These are phyloP conservation scores for Didymella glomerata DNA, from an alignment of 2,329 filamentous ascomycete genomes.

Conservation along the genomic window DNA sequence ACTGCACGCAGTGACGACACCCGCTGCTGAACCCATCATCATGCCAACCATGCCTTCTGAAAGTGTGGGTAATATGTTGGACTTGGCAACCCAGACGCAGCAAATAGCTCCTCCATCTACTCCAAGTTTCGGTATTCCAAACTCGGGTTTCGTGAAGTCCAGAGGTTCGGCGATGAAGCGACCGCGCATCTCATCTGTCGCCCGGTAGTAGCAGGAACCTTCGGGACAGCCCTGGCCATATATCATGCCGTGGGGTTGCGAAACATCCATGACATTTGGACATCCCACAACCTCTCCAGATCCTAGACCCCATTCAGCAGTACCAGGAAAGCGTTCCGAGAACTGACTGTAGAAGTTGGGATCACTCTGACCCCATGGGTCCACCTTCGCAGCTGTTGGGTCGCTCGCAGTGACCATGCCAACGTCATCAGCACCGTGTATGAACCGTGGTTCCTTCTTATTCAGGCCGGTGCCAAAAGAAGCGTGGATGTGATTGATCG, in stretches of 20 bases:
- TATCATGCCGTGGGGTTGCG: conserved; percentile 82
- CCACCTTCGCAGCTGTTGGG: conserved; percentile 76
- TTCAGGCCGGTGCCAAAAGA: conserved; percentile 71
- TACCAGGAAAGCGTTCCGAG: conserved; percentile 75
- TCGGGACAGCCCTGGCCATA: conserved; percentile 88
- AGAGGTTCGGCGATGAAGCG: conserved; percentile 73
- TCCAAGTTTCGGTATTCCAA: conserved; percentile 80
- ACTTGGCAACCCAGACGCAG: conserved; percentile 90
- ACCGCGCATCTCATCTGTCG: conserved; percentile 76
- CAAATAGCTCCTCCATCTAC: conserved; percentile 75
- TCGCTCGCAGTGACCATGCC: conserved; percentile 84
- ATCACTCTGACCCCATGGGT: conserved; percentile 83
- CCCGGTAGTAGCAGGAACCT: conserved; percentile 80
- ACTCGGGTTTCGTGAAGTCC: conserved; percentile 67
- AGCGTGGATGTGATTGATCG: conserved; percentile 81
- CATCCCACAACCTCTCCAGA: conserved; percentile 77
- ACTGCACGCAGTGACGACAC: conserved; percentile 83
- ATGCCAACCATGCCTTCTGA: conserved; percentile 84
- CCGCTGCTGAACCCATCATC: conserved; percentile 82
- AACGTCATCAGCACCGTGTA: conserved; percentile 83
- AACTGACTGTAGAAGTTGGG: conserved; percentile 79
- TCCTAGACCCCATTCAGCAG: conserved; percentile 79
- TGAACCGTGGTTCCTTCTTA: conserved; percentile 78
- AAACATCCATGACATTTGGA: conserved; percentile 90
- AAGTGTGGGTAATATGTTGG: conserved; percentile 71